Base-by-base conservation (phyloP, 257 asterid genomes). In the Solanum peruvianum region DNA sequence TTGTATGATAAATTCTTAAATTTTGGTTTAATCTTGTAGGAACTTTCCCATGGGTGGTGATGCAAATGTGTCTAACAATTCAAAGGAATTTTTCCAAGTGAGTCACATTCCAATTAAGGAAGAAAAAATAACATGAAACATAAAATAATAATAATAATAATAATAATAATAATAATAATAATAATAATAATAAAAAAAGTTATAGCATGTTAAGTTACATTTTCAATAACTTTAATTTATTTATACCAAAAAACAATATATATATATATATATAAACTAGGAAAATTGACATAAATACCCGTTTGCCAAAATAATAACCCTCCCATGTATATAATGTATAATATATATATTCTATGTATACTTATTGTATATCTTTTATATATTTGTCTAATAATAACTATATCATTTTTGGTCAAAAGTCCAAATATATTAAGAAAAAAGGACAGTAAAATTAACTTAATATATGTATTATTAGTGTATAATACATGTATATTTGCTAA, bases 21-120 rank as follows among this genome's bases (percentile, higher is more conserved):
- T 27, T 27, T 80, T 47, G 16, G 20, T 80, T 47, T 16, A 27
- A 80, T 18, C 23, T 88, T 85, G 85, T 94, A 96, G 98, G 88
- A 95, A 95, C 87, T 90, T 93, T 82, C 95, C 96, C 16, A 91
- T 94, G 20, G 90, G 93, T 86, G 91, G 90, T 81, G 93, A 92
- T 69, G 86, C 92, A 49, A 95, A 94, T 60, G 76, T 90, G 80
- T 95, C 94, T 20, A 88, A 88, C 60, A 91, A 89, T 80, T 83
- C 96, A 70, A 92, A 93, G 83, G 92, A 95, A 21, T 92, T 90
- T 29, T 89, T 94, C 71, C 47, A 86, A 93, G 97, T 95, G 64
- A 90, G 94, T 64, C 23, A 49, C 21, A 58, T 64, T n/a, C 21
- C 52, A 83, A 37, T 13, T 0, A 49, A 6, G 60, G 60, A 49